Evolutionary conservation across 345 rosid species (phyloP).

Genomic region (Viola odorata): DNA sequence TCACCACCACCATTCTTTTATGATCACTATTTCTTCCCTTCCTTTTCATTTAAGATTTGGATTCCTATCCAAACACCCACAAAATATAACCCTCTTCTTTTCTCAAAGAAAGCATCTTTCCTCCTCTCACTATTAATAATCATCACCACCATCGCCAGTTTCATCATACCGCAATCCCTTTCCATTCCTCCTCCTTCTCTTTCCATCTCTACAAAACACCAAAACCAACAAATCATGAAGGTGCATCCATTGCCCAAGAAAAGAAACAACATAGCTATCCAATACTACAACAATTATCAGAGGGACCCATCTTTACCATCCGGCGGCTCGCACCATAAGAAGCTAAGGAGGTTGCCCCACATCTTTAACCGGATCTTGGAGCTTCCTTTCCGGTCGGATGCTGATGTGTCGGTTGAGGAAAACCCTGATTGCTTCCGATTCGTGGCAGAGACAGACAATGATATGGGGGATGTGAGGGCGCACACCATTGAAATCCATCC

Average conservation of each 20-base stretch:
- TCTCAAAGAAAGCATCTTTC: constrained; percentile 22
- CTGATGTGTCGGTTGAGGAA: constrained; percentile 80
- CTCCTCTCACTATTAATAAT: constrained; percentile 18
- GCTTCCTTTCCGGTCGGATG: constrained; percentile 87
- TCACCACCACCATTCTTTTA: background rate
- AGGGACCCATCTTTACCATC: constrained; percentile 24
- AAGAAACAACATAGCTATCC: constrained; percentile 58
- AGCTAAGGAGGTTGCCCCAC: constrained; percentile 87
- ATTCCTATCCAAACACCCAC: constrained; percentile 21
- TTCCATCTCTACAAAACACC: background rate
- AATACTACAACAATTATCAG: constrained; percentile 22
- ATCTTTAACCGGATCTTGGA: constrained; percentile 83
- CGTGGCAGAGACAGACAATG: constrained; percentile 66
- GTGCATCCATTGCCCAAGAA: constrained; percentile 67
- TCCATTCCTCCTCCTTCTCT: constrained; percentile 8
- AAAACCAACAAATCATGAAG: constrained; percentile 48
- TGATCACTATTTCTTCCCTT: constrained; percentile 24
- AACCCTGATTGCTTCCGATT: constrained; percentile 67
- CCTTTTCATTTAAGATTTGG: constrained; percentile 32
- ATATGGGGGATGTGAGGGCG: constrained; percentile 60
- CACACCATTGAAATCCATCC: constrained; percentile 80
- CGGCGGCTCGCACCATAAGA: constrained; percentile 55
- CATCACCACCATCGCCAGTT: constrained; percentile 1
- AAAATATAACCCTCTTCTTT: constrained; percentile 10
- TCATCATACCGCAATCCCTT: constrained; percentile 3